Conservation (phyloP, 2,329 filamentous ascomycete species). For the Fusarium keratoplasticum region DNA sequence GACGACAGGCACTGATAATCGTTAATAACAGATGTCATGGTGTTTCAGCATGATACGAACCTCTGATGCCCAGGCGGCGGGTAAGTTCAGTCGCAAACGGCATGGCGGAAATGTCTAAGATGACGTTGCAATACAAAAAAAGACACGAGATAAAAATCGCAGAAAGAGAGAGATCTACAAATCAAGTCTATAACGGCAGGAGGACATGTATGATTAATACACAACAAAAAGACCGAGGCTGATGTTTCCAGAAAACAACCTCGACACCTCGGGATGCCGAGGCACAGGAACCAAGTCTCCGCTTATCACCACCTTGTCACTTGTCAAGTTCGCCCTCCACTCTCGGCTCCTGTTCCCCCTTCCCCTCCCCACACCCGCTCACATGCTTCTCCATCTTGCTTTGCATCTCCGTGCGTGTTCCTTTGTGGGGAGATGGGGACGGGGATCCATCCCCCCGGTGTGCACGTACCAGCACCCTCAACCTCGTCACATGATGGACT, state of each 20-base stretch:
- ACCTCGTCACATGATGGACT: neutral
- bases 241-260: constrained; percentile 7
- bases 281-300: constrained; percentile 26
- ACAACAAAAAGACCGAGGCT: constrained; percentile 6
- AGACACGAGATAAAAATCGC: neutral
- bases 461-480: neutral
- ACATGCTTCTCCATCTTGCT: constrained; percentile 25
- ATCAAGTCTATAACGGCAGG: neutral
- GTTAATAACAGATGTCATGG: neutral
- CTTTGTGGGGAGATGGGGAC: neutral
- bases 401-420: neutral
- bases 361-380: constrained; percentile 21
- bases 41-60: constrained; percentile 42
- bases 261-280: constrained; percentile 30
- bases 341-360: constrained; percentile 22
- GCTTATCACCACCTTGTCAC: neutral
- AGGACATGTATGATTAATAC: neutral
- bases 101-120: constrained; percentile 51
- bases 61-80: constrained; percentile 67
- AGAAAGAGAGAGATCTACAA: neutral
- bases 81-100: constrained; percentile 69
- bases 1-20: constrained; percentile 76
- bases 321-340: constrained; percentile 12
- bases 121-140: neutral
- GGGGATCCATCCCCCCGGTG: neutral